Base-by-base conservation (phyloP, 2,329 filamentous ascomycete genomes). In the Cucurbitaria berberidis region DNA sequence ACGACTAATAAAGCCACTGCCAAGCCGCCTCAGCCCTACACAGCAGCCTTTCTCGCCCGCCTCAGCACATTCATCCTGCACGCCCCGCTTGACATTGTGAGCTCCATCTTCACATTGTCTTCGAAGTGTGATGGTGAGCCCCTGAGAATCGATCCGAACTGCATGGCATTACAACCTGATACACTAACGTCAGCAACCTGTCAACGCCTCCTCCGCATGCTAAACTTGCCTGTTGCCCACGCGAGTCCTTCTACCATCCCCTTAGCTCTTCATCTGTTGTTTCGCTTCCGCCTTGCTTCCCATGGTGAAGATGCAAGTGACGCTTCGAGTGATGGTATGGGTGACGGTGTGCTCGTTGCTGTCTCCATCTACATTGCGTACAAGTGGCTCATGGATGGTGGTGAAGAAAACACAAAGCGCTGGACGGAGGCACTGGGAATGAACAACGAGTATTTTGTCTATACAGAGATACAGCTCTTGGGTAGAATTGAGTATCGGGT, bases 21-120 rank as follows among this genome's bases (percentile, higher is more conserved):
- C 16, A 5, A 34, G 5, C 1, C 27, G 15, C n/a, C n/a, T n/a
- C 49, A 40, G 41, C 41, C 44, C 11, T 49, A 43, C 32, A 46
- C 36, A 3, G 9, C 45, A 8, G 7, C 26, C 11, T 53, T 48
- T 8, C 41, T 53, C 10, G 45, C 53, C n/a, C 53, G 32, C 11
- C 49, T 53, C 22, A 29, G 22, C 40, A 32, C 40, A 3, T 53
- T 52, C 36, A 19, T 49, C 21, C 36, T 53, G 6, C 35, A 47
- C 5, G 38, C 45, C 5, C 53, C 49, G 2, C 7, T 40, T 22
- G 3, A n/a, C 40, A 26, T 10, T 8, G 19, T 49, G 27, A 19
- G 41, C 16, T 36, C 32, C 10, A 22, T 29, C 16, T 18, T 27
- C 15, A 15, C 3, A 3, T 3, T 29, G 16, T n/a, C 39, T 2